Conservation (phyloP, 2,329 filamentous ascomycete genomes). For the Bisporella sp. region DNA sequence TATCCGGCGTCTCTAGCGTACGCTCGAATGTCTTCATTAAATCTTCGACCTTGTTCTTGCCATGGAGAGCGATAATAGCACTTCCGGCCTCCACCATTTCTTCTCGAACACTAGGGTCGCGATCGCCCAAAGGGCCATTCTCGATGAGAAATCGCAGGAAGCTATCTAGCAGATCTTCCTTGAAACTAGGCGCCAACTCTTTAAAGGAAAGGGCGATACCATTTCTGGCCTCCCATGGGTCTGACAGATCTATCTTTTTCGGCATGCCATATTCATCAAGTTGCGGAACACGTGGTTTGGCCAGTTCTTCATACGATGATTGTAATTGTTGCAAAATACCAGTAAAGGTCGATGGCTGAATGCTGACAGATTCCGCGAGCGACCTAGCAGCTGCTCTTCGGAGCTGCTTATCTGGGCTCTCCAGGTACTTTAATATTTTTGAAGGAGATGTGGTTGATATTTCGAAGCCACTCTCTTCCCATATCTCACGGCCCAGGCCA, state of each 20-base stretch:
- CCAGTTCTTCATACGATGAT: slow-evolving; percentile 66
- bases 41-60: slow-evolving; percentile 74
- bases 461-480: slow-evolving; percentile 85
- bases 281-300: slow-evolving; percentile 75
- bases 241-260: slow-evolving; percentile 76
- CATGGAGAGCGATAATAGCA: slow-evolving; percentile 71
- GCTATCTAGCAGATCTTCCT: slow-evolving; percentile 60
- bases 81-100: slow-evolving; percentile 92
- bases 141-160: slow-evolving; percentile 85
- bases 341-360: slow-evolving; percentile 52
- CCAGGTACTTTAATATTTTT: slow-evolving; percentile 70
- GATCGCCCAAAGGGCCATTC: slow-evolving; percentile 79
- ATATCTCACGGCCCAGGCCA: slow-evolving; percentile 78
- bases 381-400: slow-evolving; percentile 77
- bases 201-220: slow-evolving; percentile 84
- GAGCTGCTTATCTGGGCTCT: slow-evolving; percentile 73
- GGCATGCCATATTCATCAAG: slow-evolving; percentile 94
- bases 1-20: slow-evolving; percentile 79
- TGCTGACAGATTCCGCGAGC: slow-evolving; percentile 64
- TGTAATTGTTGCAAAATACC: slow-evolving; percentile 60
- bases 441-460: slow-evolving; percentile 57
- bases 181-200: slow-evolving; percentile 67
- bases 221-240: slow-evolving; percentile 87
- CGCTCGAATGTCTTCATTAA: slow-evolving; percentile 89
- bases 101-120: slow-evolving; percentile 66